Percentiles rank a stretch among this genome's conserved stretches.
Evolutionary conservation across 164 flowering plant genomes (phyloP).

Genomic region (Vitis cinerea): DNA sequence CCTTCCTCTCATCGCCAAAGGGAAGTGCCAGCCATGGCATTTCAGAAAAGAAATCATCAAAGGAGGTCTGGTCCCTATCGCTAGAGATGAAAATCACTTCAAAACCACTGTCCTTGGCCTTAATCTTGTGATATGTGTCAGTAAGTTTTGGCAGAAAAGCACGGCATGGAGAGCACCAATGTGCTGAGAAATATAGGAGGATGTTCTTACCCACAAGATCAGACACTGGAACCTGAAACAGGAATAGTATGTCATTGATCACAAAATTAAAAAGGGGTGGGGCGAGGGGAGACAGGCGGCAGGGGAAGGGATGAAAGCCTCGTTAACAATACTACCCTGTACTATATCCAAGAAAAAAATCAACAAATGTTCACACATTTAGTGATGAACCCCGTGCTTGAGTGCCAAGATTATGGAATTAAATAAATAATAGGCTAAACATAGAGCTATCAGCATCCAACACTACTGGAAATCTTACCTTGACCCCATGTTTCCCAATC

Average conservation of each 20-base stretch:
- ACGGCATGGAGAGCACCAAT: slow-evolving; percentile 76
- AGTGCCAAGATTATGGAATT: too few relatives aligned
- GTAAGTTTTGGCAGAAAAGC: slow-evolving; percentile 57
- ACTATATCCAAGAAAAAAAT: too few relatives aligned
- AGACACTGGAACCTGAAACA: slow-evolving; percentile 49
- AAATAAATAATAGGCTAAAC: too few relatives aligned
- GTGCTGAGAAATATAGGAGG: slow-evolving; percentile 68
- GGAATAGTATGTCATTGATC: neutral
- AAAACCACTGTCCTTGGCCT: slow-evolving; percentile 48
- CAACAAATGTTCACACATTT: too few relatives aligned
- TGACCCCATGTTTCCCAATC: slow-evolving; percentile 41
- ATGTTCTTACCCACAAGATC: slow-evolving; percentile 65
- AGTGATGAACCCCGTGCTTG: too few relatives aligned
- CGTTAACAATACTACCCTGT: too few relatives aligned
- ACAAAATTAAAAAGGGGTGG: neutral
- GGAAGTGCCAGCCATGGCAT: slow-evolving; percentile 91
- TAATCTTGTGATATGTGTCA: slow-evolving; percentile 58
- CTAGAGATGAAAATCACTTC: slow-evolving; percentile 69
- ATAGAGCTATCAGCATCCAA: too few relatives aligned
- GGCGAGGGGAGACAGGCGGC: too few relatives aligned
- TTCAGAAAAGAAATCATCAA: slow-evolving; percentile 46
- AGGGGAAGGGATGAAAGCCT: too few relatives aligned
- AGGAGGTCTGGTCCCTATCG: slow-evolving; percentile 51
- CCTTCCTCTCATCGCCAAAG: slow-evolving; percentile 51
- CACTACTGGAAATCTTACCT: slow-evolving; percentile 26